Evolutionary conservation across 768 basidiomycete species (phyloP).

Genomic region (Boletellus ananas): DNA sequence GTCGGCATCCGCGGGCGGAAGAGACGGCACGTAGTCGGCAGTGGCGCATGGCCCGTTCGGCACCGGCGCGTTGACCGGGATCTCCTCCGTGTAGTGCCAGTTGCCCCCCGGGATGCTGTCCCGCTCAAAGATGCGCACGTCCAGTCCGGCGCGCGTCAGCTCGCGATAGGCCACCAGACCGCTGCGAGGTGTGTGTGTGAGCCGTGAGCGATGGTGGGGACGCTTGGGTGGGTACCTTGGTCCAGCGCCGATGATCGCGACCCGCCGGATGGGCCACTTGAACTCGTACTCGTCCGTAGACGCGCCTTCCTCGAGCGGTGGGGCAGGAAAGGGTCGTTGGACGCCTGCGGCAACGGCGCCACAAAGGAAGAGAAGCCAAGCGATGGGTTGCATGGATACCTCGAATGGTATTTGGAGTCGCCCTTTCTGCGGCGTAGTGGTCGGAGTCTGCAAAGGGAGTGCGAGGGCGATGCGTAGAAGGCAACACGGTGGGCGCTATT

Average conservation of each 20-base stretch:
- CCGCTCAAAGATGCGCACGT: conserved; percentile 18
- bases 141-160: conserved; percentile 12
- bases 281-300: conserved; percentile 6
- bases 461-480: no score
- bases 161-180: conserved; percentile 12
- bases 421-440: no score
- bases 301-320: neutral
- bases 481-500: no score
- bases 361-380: neutral
- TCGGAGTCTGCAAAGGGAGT: no score
- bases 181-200: neutral
- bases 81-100: conserved; percentile 19
- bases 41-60: conserved; percentile 6
- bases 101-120: conserved; percentile 9
- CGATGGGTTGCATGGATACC: neutral
- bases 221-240: conserved; percentile 4
- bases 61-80: conserved; percentile 7
- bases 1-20: conserved; percentile 3
- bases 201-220: neutral
- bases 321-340: conserved; percentile 1
- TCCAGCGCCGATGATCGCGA: conserved; percentile 16
- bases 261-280: conserved; percentile 10
- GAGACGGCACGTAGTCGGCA: conserved; percentile 10
- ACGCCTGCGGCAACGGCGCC: neutral
- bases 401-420: no score